phyloP scores from a whole-genome alignment of 345 rosid species.

The Syzygium grande region DNA sequence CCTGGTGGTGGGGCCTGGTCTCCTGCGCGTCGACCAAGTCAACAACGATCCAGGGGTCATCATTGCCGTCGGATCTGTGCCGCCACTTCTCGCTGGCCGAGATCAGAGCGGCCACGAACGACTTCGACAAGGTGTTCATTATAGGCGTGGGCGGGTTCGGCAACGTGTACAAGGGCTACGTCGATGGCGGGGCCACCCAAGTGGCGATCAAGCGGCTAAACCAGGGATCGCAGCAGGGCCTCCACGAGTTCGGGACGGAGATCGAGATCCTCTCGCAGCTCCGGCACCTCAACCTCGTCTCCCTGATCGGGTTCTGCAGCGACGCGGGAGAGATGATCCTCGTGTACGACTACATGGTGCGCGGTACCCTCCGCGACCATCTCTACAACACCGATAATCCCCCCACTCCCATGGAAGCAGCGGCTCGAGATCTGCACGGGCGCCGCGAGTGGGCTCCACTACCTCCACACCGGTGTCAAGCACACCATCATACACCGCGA shows the following conservation, averaged over 20 bases:
- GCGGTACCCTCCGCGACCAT: slow-evolving; percentile 18
- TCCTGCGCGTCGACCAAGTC: background rate
- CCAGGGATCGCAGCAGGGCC: slow-evolving; percentile 25
- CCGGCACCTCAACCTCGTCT: slow-evolving; percentile 22
- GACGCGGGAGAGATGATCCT: slow-evolving; percentile 36
- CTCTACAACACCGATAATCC: slow-evolving; percentile 12
- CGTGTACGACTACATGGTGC: slow-evolving; percentile 26
- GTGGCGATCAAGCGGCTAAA: slow-evolving; percentile 34
- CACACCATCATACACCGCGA: slow-evolving; percentile 11
- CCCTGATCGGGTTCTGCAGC: slow-evolving; percentile 33
- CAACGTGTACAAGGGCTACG: slow-evolving; percentile 22
- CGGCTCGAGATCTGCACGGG: slow-evolving; percentile 33
- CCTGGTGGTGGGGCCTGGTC: slow-evolving; percentile 3
- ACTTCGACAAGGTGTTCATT: slow-evolving; percentile 9
- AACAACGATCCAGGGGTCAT: background rate
- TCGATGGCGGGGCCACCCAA: slow-evolving; percentile 5
- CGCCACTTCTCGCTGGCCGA: slow-evolving; percentile 22
- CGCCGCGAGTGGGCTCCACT: slow-evolving; percentile 31
- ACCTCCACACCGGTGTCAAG: slow-evolving; percentile 16
- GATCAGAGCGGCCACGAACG: slow-evolving; percentile 16
- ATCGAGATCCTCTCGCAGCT: slow-evolving; percentile 29
- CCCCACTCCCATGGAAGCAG: slow-evolving; percentile 23
- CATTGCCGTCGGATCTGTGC: slow-evolving; percentile 8
- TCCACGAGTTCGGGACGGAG: slow-evolving; percentile 27
- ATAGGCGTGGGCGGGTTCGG: slow-evolving; percentile 34